Evolutionary conservation across 2,329 filamentous ascomycete species (phyloP).

Genomic region (Zasmidium angulare): DNA sequence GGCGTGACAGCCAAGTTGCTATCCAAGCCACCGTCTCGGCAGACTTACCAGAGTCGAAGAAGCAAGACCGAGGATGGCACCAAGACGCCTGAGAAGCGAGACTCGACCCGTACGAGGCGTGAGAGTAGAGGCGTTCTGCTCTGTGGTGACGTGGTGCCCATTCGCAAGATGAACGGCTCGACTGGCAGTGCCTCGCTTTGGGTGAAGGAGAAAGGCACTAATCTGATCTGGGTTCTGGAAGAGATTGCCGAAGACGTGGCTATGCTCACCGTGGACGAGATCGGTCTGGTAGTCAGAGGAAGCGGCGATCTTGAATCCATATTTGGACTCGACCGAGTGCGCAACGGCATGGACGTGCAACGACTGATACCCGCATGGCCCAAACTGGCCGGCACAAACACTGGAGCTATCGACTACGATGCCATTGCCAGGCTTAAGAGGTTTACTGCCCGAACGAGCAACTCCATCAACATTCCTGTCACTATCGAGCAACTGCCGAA

Average conservation of each 20-base stretch:
- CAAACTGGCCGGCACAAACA: constrained; percentile 68
- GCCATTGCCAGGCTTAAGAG: constrained; percentile 70
- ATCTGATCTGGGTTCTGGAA: constrained; percentile 95
- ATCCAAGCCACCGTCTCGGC: constrained; percentile 72
- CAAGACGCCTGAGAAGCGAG: constrained; percentile 41
- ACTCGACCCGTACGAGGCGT: constrained; percentile 4
- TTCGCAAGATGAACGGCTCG: constrained; percentile 89
- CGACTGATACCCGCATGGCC: constrained; percentile 80
- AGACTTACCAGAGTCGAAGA: constrained; percentile 53
- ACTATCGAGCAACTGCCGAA: constrained; percentile 72
- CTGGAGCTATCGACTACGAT: constrained; percentile 74
- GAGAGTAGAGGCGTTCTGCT: constrained; percentile 82
- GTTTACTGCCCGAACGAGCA: constrained; percentile 80
- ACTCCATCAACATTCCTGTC: constrained; percentile 78
- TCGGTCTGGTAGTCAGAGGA: constrained; percentile 69
- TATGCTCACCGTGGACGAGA: constrained; percentile 71
- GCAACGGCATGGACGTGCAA: constrained; percentile 71
- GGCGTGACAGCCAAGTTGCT: constrained; percentile 86
- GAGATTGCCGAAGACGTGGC: constrained; percentile 96
- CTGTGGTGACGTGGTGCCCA: constrained; percentile 97
- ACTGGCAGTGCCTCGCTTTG: constrained; percentile 92
- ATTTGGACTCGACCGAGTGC: constrained; percentile 72
- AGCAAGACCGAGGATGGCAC: constrained; percentile 66
- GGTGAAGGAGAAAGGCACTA: constrained; percentile 96
- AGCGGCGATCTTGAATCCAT: constrained; percentile 79